phyloP scores from a whole-genome alignment of 2,329 filamentous ascomycete genomes.

The Cadophora luteo-olivacea region DNA sequence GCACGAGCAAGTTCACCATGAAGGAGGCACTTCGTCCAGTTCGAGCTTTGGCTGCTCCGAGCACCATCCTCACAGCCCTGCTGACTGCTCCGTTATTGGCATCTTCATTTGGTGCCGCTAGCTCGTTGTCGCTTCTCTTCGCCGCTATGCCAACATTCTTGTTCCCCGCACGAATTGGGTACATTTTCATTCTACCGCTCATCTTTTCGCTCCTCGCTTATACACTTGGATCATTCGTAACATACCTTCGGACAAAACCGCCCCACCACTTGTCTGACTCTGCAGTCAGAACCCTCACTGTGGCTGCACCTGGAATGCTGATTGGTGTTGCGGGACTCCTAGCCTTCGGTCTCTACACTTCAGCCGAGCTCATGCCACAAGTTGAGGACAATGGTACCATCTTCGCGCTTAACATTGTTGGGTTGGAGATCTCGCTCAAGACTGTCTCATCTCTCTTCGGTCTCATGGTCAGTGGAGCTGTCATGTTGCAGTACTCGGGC shows the following conservation, averaged over 20 bases:
- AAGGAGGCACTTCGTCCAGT: constrained; percentile 47
- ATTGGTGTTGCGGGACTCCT: constrained; percentile 31
- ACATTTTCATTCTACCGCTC: constrained; percentile 47
- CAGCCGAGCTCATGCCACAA: constrained; percentile 19
- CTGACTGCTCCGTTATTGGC: constrained; percentile 54
- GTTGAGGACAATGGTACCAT: constrained; percentile 14
- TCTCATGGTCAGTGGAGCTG: constrained; percentile 26
- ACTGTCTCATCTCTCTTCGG: constrained; percentile 35
- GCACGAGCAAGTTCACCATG: constrained; percentile 35
- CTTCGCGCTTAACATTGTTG: constrained; percentile 25
- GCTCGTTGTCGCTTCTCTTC: constrained; percentile 56
- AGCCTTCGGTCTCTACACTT: constrained; percentile 33
- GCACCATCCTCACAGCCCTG: constrained; percentile 54
- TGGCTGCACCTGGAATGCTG: constrained; percentile 25
- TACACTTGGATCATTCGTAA: constrained; percentile 23
- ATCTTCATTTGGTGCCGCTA: constrained; percentile 54
- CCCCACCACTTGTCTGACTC: constrained; percentile 24
- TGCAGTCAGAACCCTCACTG: constrained; percentile 1
- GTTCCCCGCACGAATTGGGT: constrained; percentile 49
- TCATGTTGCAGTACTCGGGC: constrained; percentile 22
- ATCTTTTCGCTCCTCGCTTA: constrained; percentile 32
- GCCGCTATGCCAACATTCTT: constrained; percentile 52
- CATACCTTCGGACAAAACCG: constrained; percentile 21
- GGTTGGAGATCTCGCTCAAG: constrained; percentile 28
- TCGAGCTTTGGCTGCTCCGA: constrained; percentile 57